These are phyloP conservation scores for Trametes cinnabarina DNA, from an alignment of 768 basidiomycete genomes.

Conservation along the genomic window DNA sequence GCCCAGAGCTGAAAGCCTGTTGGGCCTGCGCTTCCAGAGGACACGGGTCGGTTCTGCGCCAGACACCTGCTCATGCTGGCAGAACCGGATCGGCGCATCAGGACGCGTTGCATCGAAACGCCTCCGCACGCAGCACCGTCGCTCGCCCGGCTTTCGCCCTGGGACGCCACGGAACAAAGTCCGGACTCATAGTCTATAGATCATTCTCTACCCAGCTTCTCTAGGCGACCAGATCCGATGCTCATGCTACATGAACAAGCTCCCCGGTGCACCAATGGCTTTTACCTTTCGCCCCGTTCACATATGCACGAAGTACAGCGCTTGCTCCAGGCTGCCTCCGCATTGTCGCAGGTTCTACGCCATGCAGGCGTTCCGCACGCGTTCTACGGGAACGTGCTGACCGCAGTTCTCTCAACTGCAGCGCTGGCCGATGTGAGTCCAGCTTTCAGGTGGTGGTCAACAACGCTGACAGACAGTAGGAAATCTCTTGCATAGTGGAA, in stretches of 20 bases:
- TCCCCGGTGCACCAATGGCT: constrained; percentile 5
- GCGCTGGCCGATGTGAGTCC: constrained; percentile 62
- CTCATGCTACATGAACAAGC: constrained; percentile 16
- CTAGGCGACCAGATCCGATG: constrained; percentile 16
- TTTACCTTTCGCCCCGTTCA: constrained; percentile 42
- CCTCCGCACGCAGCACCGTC: background rate
- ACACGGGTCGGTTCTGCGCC: constrained; percentile 11
- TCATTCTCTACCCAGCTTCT: constrained; percentile 24
- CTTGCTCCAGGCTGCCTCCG: constrained; percentile 73
- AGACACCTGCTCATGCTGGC: constrained; percentile 8
- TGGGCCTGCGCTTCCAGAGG: background rate
- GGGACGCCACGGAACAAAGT: constrained; percentile 20
- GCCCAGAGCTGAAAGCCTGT: constrained; percentile 7
- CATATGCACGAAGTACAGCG: constrained; percentile 70
- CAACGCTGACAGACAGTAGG: constrained; percentile 43
- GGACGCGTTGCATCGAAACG: constrained; percentile 14
- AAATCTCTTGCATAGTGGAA: constrained; percentile 84
- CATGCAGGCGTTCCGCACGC: constrained; percentile 67
- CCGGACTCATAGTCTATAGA: constrained; percentile 15
- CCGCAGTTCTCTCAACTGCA: constrained; percentile 64
- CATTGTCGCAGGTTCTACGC: constrained; percentile 65
- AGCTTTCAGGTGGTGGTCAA: background rate
- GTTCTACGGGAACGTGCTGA: constrained; percentile 74
- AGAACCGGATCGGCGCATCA: constrained; percentile 7
- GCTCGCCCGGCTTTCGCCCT: constrained; percentile 18